Percentiles rank a stretch among this genome's conserved stretches.
Conservation (phyloP, 2,329 filamentous ascomycete genomes). For the Alternaria alternata region DNA sequence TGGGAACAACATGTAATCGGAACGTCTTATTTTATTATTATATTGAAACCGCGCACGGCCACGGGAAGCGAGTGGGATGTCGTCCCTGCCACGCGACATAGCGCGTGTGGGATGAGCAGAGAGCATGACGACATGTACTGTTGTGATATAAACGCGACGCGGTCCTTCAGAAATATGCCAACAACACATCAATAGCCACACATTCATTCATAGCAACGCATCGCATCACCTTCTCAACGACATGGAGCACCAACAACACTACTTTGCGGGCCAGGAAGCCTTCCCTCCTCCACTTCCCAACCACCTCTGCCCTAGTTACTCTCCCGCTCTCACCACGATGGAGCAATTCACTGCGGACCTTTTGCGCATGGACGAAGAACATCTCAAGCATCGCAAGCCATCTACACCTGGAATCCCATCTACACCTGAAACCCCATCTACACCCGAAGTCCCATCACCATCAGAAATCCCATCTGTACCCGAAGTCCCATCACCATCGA, state of each 20-base stretch:
- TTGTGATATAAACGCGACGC: conserved; percentile 11
- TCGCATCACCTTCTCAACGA: not conserved
- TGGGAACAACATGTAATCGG: conserved; percentile 37
- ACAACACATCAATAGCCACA: not conserved
- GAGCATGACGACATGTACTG: conserved; percentile 11
- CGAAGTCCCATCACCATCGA: not conserved
- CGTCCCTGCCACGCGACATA: conserved; percentile 10
- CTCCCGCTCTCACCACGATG: conserved; percentile 12
- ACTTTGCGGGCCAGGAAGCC: conserved; percentile 10
- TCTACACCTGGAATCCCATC: not conserved
- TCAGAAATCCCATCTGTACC: not conserved
- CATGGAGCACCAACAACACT: conserved; percentile 2
- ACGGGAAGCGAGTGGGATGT: conserved; percentile 9
- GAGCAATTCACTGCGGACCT: conserved; percentile 15
- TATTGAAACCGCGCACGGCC: conserved; percentile 17
- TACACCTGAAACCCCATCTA: not conserved
- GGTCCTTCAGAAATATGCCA: not conserved
- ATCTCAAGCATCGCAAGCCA: conserved; percentile 10
- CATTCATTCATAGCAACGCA: not conserved
- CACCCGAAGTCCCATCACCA: too few relatives aligned
- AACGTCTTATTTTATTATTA: conserved; percentile 1
- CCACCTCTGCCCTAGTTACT: conserved; percentile 10
- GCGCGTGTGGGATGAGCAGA: conserved; percentile 11
- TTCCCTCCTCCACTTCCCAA: conserved; percentile 12
- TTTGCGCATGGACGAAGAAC: conserved; percentile 16